Conservation (phyloP, 139 green algal genomes). For the Chlamydomonas applanata region DNA sequence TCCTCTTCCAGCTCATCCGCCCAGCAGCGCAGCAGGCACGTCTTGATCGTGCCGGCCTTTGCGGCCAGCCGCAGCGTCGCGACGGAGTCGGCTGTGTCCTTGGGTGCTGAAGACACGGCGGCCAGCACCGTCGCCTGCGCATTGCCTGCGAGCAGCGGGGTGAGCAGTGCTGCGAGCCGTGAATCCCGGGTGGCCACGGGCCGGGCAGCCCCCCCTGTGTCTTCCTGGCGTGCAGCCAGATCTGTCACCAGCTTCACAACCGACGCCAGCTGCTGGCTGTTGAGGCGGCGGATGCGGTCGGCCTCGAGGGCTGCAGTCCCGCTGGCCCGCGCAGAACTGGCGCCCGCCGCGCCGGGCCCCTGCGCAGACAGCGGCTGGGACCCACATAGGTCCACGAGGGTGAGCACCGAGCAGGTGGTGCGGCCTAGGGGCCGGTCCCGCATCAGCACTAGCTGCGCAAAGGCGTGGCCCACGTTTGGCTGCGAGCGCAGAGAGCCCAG, state of each 20-base stretch:
- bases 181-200: not conserved
- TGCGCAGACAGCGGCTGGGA: too few relatives aligned
- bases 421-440: too few relatives aligned
- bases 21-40: not conserved
- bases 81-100: not conserved
- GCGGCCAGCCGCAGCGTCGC: not conserved
- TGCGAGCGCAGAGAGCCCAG: too few relatives aligned
- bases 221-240: not conserved
- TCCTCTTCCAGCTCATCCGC: not conserved
- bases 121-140: not conserved
- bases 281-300: not conserved
- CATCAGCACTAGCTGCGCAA: too few relatives aligned
- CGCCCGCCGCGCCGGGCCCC: too few relatives aligned
- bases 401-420: too few relatives aligned
- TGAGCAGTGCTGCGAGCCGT: not conserved
- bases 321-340: too few relatives aligned
- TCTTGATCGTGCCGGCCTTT: not conserved
- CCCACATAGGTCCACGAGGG: too few relatives aligned
- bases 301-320: too few relatives aligned
- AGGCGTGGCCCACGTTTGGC: too few relatives aligned
- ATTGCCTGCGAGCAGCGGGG: slow-evolving; percentile 4
- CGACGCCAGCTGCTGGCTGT: not conserved
- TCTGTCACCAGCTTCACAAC: too few relatives aligned
- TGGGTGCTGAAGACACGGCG: not conserved
- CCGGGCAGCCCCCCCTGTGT: not conserved